phyloP scores from a whole-genome alignment of 1,284 basidiomycete genomes.

The Cryptococcus floricola region DNA sequence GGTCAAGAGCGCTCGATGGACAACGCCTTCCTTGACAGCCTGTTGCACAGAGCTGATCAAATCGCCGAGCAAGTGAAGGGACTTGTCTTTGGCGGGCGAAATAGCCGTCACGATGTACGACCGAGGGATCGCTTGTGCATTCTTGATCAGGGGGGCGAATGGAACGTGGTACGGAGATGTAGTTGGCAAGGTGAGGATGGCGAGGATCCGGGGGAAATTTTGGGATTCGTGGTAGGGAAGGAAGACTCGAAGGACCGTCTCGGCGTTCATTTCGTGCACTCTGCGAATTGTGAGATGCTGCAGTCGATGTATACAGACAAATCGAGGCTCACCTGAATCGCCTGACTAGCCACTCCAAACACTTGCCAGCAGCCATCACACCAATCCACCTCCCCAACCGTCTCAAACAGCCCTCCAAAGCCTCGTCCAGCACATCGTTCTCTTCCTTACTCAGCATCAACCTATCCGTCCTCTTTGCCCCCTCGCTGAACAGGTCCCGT shows the following conservation, averaged over 20 bases:
- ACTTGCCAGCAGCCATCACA: constrained; percentile 75
- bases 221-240: constrained; percentile 92
- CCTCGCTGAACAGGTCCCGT: constrained; percentile 74
- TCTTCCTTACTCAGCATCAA: constrained; percentile 68
- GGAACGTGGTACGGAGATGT: constrained; percentile 50
- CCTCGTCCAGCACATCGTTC: constrained; percentile 57
- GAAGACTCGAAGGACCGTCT: constrained; percentile 74
- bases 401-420: constrained; percentile 57
- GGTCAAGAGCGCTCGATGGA: constrained; percentile 70
- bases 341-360: constrained; percentile 94
- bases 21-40: constrained; percentile 56
- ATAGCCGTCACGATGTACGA: constrained; percentile 67
- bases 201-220: constrained; percentile 90
- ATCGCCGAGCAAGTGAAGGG: constrained; percentile 59
- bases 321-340: constrained; percentile 66
- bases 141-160: constrained; percentile 69
- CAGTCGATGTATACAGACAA: background rate
- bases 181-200: constrained; percentile 69
- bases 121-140: constrained; percentile 67
- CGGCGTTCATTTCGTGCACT: constrained; percentile 88
- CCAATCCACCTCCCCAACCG: constrained; percentile 75
- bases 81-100: constrained; percentile 56
- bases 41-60: constrained; percentile 59
- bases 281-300: constrained; percentile 51
- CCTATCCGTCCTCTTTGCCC: constrained; percentile 71